Evolutionary conservation across 768 basidiomycete species (phyloP), one percentile per base, ranked within the genome.

Genomic region (Fomitopsis pulvina): DNA sequence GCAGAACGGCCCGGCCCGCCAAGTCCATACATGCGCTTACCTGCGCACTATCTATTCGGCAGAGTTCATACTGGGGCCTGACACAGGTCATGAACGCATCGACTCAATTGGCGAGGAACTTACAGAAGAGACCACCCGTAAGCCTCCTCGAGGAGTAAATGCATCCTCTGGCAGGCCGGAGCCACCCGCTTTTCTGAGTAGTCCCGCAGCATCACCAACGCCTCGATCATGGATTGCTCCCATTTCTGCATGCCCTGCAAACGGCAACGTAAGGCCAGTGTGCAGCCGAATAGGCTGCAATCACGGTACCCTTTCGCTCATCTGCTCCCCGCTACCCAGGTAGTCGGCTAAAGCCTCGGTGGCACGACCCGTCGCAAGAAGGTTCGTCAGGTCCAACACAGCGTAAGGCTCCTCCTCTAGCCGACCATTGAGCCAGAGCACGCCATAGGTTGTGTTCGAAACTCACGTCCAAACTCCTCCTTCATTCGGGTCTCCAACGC

Each of bases 41-140:
- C 26, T 81, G 76, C 42, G 73, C 65, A 29, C 70, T 62, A 27
- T 69, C 60, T 45, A 91, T 70, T 50, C 76, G 71, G 66, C 86
- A 89, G 27, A 70, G 46, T 29, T 65, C 57, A 60, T 76, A 87
- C 53, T 67, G 73, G 16, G 45, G 47, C 16, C n/a, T 51, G 48
- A 29, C 34, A 27, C 11, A 18, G 29, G 29, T 10, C 44, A 52
- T 48, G 38, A 40, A 54, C 30, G 37, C 53, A 51, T n/a, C 41
- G 37, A 44, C 38, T 12, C 27, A 9, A 48, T 18, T 45, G 48
- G 52, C 47, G 52, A 51, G 50, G 49, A 68, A 65, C 72, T 67
- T 67, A 89, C 89, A 90, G 62, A 54, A 71, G 68, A 25, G 85
- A 76, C 87, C 89, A 92, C 40, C 87, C 90, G 55, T 77, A 74